phyloP scores from a whole-genome alignment of 1,284 basidiomycete species.

The Boletus semigastroideus region DNA sequence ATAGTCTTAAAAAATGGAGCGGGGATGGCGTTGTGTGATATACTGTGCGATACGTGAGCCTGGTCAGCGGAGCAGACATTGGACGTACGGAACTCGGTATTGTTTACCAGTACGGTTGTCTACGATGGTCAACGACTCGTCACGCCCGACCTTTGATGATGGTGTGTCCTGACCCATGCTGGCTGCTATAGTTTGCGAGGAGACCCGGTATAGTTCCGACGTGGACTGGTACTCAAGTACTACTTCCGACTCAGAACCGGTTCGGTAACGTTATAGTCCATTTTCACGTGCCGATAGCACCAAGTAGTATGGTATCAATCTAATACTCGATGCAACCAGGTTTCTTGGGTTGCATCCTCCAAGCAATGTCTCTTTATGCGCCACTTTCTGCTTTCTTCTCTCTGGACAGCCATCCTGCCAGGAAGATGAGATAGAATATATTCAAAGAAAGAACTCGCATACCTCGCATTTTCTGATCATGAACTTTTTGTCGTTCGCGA shows the following conservation, averaged over 20 bases:
- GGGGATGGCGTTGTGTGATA: slow-evolving; percentile 71
- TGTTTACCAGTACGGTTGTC: slow-evolving; percentile 86
- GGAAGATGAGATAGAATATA: slow-evolving; percentile 1
- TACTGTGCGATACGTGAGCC: slow-evolving; percentile 45
- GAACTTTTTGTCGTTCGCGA: slow-evolving; percentile 59
- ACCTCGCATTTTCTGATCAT: slow-evolving; percentile 77
- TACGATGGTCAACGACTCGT: slow-evolving; percentile 61
- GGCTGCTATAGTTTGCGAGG: not conserved
- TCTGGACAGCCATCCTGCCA: slow-evolving; percentile 40
- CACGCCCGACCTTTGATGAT: slow-evolving; percentile 17
- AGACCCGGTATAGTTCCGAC: not conserved
- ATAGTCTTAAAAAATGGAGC: slow-evolving; percentile 83
- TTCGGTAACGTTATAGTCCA: not conserved
- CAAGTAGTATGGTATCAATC: too few species aligned
- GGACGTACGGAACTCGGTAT: slow-evolving; percentile 69
- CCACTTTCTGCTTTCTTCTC: slow-evolving; percentile 30
- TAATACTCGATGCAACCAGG: too few species aligned
- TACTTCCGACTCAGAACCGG: slow-evolving; percentile 6
- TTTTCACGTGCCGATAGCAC: slow-evolving; percentile 18
- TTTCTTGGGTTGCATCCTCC: too few species aligned
- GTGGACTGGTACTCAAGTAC: slow-evolving; percentile 10
- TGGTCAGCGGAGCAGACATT: too few species aligned
- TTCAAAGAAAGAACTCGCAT: slow-evolving; percentile 34
- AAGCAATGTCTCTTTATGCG: slow-evolving; percentile 4
- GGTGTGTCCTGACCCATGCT: slow-evolving; percentile 29